Evolutionary conservation across 371 early-diverging fungal species (phyloP).

Genomic region (Syncephalastrum sp.): DNA sequence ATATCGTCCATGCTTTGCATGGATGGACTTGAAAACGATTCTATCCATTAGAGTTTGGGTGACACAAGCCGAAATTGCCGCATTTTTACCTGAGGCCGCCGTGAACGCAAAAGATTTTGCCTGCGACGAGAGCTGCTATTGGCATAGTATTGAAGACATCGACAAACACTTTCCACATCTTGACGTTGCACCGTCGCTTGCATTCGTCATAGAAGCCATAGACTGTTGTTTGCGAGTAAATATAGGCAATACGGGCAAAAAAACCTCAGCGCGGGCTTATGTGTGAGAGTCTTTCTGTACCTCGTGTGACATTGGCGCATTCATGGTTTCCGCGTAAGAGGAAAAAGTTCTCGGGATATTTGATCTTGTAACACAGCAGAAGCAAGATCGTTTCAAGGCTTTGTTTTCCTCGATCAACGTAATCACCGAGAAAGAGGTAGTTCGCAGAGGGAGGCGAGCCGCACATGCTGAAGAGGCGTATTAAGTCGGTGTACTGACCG

Average conservation of each 20-base stretch:
- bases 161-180: conserved; percentile 94
- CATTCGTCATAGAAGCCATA: conserved; percentile 99
- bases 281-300: neutral
- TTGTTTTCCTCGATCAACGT: conserved; percentile 97
- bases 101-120: conserved; percentile 95
- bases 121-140: conserved; percentile 90
- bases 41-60: too few relatives aligned
- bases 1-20: conserved; percentile 89
- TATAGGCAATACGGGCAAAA: conserved; percentile 15
- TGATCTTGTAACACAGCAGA: conserved; percentile 94
- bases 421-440: conserved; percentile 96
- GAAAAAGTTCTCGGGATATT: conserved; percentile 95
- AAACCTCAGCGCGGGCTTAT: neutral
- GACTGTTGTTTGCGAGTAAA: neutral
- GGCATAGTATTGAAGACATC: conserved; percentile 97
- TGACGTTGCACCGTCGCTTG: conserved; percentile 89
- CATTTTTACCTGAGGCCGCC: conserved; percentile 91
- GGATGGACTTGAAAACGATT: conserved; percentile 14
- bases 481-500: conserved; percentile 90
- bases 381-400: conserved; percentile 93
- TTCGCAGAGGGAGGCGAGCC: conserved; percentile 86
- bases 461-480: conserved; percentile 83
- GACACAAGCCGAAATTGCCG: conserved; percentile 55
- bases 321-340: conserved; percentile 98
- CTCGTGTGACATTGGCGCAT: conserved; percentile 92